Evolutionary conservation across 306 rosid genomes (phyloP), one percentile per base, ranked within the genome.

Genomic region (Sesbania bispinosa): DNA sequence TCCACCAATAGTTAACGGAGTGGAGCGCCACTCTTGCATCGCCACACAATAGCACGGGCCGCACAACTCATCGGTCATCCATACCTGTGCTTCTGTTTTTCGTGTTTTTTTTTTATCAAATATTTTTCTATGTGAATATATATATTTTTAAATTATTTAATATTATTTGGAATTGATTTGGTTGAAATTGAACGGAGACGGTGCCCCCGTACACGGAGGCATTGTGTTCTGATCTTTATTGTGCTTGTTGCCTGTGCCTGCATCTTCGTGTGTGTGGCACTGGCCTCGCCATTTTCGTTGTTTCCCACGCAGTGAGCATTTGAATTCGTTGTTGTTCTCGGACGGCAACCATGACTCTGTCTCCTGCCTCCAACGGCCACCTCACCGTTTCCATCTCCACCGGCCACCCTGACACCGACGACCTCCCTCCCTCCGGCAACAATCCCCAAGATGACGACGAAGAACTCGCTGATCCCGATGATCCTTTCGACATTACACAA

Each of bases 401-500:
- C 60, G 6, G 24, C 6, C 67, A 43, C 42, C 42, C 58, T 10
- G 62, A 16, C 0, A 79, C 20, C 24, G 23, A 14, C 0, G 78
- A 10, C 7, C 66, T 1, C 2, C 42, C 63, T 33, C 70, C 39
- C 20, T 8, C 68, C 42, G 5, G 2, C 35, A 5, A 45, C 57
- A 20, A 32, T 5, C 13, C 3, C 2, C 45, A 60, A 3, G 59
- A 62, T 0, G 64, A 45, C 1, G 81, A 76, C 0, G 55, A 64
- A 0, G 47, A 60, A 11, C 48, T 10, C 3, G 20, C 20, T 2
- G 81, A 66, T 61, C 81, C 81, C 1, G 73, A 67, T 5, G 92
- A 88, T 76, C 98, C 98, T 24, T 93, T 93, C 7, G 94, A 93
- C 47, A 77, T 93, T 26, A 58, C 88, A 1, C 77, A 83, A 10